Base-by-base conservation (phyloP, 768 basidiomycete genomes). In the Leccinellum albellum region DNA sequence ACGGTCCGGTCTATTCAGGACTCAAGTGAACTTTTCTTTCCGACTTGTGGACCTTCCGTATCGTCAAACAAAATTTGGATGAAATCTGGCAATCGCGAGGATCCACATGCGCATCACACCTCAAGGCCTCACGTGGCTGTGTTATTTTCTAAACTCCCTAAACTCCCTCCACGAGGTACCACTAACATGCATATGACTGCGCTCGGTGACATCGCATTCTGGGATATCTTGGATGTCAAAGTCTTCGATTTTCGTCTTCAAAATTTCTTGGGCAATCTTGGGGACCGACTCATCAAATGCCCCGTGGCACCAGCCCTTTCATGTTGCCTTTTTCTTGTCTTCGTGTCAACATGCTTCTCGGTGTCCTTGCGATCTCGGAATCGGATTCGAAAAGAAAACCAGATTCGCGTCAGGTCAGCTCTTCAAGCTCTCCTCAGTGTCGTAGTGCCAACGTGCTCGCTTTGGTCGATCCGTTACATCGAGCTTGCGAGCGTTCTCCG, bases 381-480 rank as follows among this genome's bases (percentile, higher is more conserved):
- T 20, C 56, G 52, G 20, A 40, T 20, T 31, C 14, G 7, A 29
- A 59, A 50, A 45, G 55, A 59, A 55, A 57, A 59, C 37, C 51
- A 40, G 15, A 49, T 42, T 20, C 58, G 56, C 13, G 61, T 63
- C 17, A 67, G 66, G 28, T 58, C 50, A 4, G 58, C 67, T 37
- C 65, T 74, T 31, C 73, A 72, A 60, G 77, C 75, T 20, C 70
- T 82, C 17, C 69, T 75, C 44, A 67, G 70, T 4, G 58, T 83
- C 33, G 54, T 82, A n/a, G 72, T 70, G 2, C 79, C 82, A 6
- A 76, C 76, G 1, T 73, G 70, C 45, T 74, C 74, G n/a, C 72
- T 78, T 42, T 80, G 79, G 80, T 75, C 79, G 10, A 62, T 61
- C 20, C 68, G 70, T 31, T 76, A 80, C 61, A 61, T 68, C 40